phyloP scores from a whole-genome alignment of 2,329 filamentous ascomycete species.

The Talaromyces piceae region DNA sequence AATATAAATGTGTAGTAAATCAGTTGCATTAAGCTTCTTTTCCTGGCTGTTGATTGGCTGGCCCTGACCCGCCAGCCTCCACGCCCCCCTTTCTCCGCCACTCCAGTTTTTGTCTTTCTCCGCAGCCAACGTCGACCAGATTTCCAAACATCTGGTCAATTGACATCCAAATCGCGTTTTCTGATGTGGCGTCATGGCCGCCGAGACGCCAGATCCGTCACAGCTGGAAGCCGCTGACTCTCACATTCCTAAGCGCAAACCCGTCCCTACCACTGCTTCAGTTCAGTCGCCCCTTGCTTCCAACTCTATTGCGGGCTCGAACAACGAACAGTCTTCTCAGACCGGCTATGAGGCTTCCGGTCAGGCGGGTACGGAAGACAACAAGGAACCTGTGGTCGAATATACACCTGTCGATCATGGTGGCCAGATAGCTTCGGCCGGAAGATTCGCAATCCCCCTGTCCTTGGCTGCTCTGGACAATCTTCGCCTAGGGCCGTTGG shows the following conservation, averaged over 20 bases:
- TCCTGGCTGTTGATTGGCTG: background rate
- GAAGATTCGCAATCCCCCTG: background rate
- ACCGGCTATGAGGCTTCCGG: background rate
- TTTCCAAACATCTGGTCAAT: too few relatives aligned
- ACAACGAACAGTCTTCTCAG: background rate
- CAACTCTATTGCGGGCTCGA: background rate
- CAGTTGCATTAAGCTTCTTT: background rate
- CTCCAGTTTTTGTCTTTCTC: conserved; percentile 1
- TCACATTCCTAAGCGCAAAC: conserved; percentile 7
- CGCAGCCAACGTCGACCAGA: too few relatives aligned
- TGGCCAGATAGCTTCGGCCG: background rate
- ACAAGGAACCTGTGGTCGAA: background rate
- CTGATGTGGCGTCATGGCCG: background rate
- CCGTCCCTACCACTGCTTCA: conserved; percentile 1
- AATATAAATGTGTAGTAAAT: background rate
- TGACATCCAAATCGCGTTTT: too few relatives aligned
- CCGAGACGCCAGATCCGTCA: background rate
- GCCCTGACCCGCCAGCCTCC: background rate
- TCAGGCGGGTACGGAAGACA: background rate
- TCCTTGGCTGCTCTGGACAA: conserved; percentile 5
- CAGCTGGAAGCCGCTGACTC: background rate
- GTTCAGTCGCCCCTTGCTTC: background rate
- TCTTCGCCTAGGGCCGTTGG: conserved; percentile 7
- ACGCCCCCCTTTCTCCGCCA: background rate
- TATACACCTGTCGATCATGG: background rate